phyloP scores from a whole-genome alignment of 805 yeast genomes.

The Sugiyamaella mastotermitis region DNA sequence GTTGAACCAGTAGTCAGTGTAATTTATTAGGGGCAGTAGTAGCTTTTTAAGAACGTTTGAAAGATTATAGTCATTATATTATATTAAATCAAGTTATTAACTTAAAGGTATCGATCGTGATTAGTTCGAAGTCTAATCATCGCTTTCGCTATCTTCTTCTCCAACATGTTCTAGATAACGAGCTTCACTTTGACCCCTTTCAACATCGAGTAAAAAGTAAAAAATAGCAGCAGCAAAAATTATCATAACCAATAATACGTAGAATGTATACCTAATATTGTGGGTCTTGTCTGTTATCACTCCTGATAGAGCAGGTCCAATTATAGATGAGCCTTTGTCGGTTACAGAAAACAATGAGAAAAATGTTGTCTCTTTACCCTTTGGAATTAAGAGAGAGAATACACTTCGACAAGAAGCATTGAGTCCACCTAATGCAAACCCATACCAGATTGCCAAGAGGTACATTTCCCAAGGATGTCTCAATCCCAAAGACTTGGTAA shows the following conservation, averaged over 20 bases:
- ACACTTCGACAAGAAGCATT: constrained; percentile 64
- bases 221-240: constrained; percentile 55
- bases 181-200: constrained; percentile 57
- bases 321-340: constrained; percentile 70
- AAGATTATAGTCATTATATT: too few species aligned
- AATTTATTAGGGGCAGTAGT: too few species aligned
- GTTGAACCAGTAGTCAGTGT: too few species aligned
- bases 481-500: constrained; percentile 48
- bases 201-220: constrained; percentile 42
- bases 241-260: constrained; percentile 50
- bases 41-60: too few species aligned
- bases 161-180: constrained; percentile 31
- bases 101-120: too few species aligned
- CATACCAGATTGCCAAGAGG: constrained; percentile 66
- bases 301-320: constrained; percentile 73
- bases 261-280: constrained; percentile 67
- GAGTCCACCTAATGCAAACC: constrained; percentile 67
- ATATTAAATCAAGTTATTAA: too few species aligned
- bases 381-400: constrained; percentile 63
- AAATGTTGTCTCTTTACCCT: constrained; percentile 68
- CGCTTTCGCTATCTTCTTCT: constrained; percentile 5
- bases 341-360: constrained; percentile 73
- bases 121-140: too few species aligned
- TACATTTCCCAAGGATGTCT: constrained; percentile 64
- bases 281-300: constrained; percentile 66